Conservation (phyloP, 2,329 filamentous ascomycete genomes). For the Blastomyces emzantsi region DNA sequence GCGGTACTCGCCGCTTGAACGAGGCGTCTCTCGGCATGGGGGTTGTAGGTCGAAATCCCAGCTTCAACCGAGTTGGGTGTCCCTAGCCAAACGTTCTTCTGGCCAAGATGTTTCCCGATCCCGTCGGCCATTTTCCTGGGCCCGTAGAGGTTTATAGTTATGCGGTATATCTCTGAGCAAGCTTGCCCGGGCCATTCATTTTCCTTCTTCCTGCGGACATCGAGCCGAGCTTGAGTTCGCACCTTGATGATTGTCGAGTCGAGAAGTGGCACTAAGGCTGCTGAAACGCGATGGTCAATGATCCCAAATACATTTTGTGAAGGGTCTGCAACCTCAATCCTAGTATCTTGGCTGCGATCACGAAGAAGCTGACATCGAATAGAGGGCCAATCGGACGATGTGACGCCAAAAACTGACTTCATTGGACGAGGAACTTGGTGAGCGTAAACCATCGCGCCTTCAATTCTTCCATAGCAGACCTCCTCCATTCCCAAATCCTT, state of each 20-base stretch:
- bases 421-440: constrained; percentile 49
- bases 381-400: constrained; percentile 53
- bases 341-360: constrained; percentile 46
- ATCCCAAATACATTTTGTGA: constrained; percentile 63
- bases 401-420: constrained; percentile 53
- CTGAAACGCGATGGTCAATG: constrained; percentile 59
- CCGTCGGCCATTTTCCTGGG: constrained; percentile 55
- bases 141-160: constrained; percentile 73
- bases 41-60: constrained; percentile 66
- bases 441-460: constrained; percentile 57
- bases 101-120: constrained; percentile 60
- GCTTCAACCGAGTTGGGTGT: constrained; percentile 57
- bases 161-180: constrained; percentile 52
- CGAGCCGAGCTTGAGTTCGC: constrained; percentile 63
- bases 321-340: constrained; percentile 66
- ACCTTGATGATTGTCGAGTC: constrained; percentile 56
- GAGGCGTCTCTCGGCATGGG: constrained; percentile 51
- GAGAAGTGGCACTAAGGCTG: constrained; percentile 61
- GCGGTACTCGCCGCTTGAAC: constrained; percentile 15
- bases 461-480: constrained; percentile 72
- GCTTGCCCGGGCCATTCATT: constrained; percentile 57
- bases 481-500: constrained; percentile 57
- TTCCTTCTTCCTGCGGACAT: constrained; percentile 52
- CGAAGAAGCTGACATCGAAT: constrained; percentile 65
- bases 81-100: constrained; percentile 57